Base-by-base conservation (phyloP, 164 flowering plant species). In the Tetrastigma voinierianum region DNA sequence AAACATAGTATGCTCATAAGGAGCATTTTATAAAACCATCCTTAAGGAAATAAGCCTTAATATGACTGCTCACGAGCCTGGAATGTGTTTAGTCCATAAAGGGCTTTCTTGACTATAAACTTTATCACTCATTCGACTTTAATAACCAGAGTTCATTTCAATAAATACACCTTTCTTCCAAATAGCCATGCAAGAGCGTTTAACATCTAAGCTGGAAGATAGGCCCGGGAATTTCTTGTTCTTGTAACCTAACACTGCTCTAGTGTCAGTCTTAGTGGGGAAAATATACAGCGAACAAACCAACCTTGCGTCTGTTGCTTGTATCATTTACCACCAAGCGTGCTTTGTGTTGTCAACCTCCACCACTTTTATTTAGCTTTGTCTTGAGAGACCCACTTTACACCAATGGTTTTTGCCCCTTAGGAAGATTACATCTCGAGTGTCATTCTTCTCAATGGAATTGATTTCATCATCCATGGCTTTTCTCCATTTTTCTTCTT, bases 301-400 rank as follows among this genome's bases (percentile, higher is more conserved):
- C 51, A 66, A 25, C 56, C 56, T n/a, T 53, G 60, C 19, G 60
- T 65, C 15, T 57, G 10, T 18, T 67, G 63, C 62, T 14, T 25
- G 21, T 67, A 59, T 32, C 70, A 57, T 19, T 67, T 67, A 17
- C 59, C 2, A 67, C 70, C 16, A 67, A 43, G 3, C 64, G n/a
- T 12, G 19, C 64, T 13, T 67, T 67, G 21, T 67, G 52, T 58
- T 44, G 59, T 0, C 51, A 20, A 18, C 40, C 48, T 18, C n/a
- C 16, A 16, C 49, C 59, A n/a, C 54, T 44, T 17, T 16, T 23
- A 13, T 59, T 59, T 40, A n/a, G 10, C 19, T 59, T 67, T 51
- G 43, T 19, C 45, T 67, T 67, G 59, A 23, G n/a, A 67, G 1
- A 67, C 64, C 64, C 70, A 67, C 48, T 67, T 67, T 20, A 67